Base-by-base conservation (phyloP, 331 rosid genomes). In the Prunus yedoensis region DNA sequence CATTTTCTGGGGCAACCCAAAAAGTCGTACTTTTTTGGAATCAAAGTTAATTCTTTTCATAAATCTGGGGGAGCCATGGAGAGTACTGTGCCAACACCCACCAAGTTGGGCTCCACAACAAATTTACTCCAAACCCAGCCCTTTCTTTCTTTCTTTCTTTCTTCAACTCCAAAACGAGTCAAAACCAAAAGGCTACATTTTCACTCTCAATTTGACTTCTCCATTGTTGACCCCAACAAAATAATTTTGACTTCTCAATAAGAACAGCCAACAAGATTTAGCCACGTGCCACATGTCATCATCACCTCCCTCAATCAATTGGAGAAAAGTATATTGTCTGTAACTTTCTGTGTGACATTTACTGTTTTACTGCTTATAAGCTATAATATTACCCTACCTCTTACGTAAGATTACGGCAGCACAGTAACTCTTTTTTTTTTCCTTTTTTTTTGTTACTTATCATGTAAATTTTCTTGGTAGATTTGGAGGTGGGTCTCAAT, bases 1-100 rank as follows among this genome's bases (percentile, higher is more conserved):
- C 84, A 77, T 80, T 57, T 80, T 70, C 23, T 66, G 79, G 83
- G 81, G 79, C 87, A 69, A 78, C 45, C 67, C 53, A 57, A 64
- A 80, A 80, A 73, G 70, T 78, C 76, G 32, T 63, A 47, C 69
- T 60, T 46, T 35, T 74, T 23, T 49, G 78, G 80, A 41, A 74
- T 41, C 79, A 64, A 78, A 68, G 67, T 68, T 17, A 49, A 4
- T 66, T 67, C 51, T 47, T 73, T 79, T 52, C 79, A 38, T 46
- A 27, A 51, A 66, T 17, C 17, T 38, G 52, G 53, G 16, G 64
- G 23, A 68, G 75, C 78, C 72, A 54, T 54, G 35, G 21, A 20
- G 25, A 4, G 25, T 0, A 21, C 62, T 21, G 62, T 15, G 10
- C 8, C 66, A 14, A 35, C 66, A 60, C 10, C 66, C 41, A 27